phyloP scores from a whole-genome alignment of 441 rosid species.

The Rhodomyrtus psidioides region DNA sequence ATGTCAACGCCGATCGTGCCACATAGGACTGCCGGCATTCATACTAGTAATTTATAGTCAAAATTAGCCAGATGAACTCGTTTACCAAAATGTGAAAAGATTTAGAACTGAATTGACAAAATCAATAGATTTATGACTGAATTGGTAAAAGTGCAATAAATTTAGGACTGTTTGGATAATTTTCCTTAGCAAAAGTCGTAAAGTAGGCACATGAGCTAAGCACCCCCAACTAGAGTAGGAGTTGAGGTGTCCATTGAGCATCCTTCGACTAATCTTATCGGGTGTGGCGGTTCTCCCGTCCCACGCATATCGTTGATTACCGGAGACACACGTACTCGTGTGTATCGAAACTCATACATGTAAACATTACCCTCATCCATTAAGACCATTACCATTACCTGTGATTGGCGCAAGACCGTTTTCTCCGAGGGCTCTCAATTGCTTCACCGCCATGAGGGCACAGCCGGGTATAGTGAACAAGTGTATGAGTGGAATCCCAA shows the following conservation, averaged over 20 bases:
- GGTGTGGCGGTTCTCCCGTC: background rate
- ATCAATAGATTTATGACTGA: too few species aligned
- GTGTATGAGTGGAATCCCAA: background rate
- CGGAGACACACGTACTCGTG: background rate
- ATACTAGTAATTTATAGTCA: too few species aligned
- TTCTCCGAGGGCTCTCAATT: background rate
- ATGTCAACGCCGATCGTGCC: too few species aligned
- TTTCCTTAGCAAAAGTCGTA: background rate
- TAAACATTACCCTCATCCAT: too few species aligned
- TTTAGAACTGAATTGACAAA: too few species aligned
- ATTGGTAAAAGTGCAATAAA: too few species aligned
- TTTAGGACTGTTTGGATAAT: too few species aligned
- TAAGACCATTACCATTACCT: background rate
- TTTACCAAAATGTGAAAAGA: too few species aligned
- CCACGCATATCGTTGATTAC: background rate
- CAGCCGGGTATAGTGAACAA: background rate
- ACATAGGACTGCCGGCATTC: fast-evolving
- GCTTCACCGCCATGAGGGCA: background rate
- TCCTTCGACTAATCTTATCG: background rate
- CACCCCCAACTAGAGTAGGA: background rate
- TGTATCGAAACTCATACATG: too few species aligned
- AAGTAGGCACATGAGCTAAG: background rate
- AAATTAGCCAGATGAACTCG: too few species aligned
- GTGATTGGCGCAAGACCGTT: background rate
- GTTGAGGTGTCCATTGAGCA: background rate